Percentiles rank a stretch among this genome's conserved stretches.
Evolutionary conservation across 2,329 filamentous ascomycete species (phyloP).

Genomic region (Sporothrix luriei): DNA sequence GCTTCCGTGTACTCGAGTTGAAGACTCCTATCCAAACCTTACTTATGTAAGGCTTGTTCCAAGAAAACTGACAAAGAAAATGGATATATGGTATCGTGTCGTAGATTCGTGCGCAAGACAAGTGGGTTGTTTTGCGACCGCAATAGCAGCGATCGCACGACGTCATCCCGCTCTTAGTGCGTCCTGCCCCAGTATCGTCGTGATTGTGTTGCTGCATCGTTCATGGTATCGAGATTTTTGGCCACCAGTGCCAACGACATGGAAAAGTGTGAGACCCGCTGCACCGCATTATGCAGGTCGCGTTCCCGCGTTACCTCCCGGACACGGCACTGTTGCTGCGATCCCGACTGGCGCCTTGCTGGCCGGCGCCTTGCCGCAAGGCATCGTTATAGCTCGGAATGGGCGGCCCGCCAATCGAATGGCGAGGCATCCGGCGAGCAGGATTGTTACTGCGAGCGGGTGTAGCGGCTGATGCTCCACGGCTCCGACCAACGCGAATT

Average conservation of each 20-base stretch:
- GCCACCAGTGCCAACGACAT: slow-evolving; percentile 23
- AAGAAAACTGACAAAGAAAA: slow-evolving; percentile 24
- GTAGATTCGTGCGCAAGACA: slow-evolving; percentile 35
- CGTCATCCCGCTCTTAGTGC: slow-evolving; percentile 15
- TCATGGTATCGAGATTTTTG: background rate
- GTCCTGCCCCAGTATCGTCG: slow-evolving; percentile 17
- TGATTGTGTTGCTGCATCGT: background rate
- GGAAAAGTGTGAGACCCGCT: background rate
- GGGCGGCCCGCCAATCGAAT: slow-evolving; percentile 54
- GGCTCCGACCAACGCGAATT: slow-evolving; percentile 54
- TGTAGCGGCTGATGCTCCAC: slow-evolving; percentile 54
- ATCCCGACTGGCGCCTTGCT: slow-evolving; percentile 53
- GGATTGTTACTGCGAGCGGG: slow-evolving; percentile 34
- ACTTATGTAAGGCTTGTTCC: background rate
- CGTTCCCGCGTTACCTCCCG: background rate
- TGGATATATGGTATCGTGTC: slow-evolving; percentile 36
- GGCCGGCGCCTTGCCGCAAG: slow-evolving; percentile 56
- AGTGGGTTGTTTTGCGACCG: background rate
- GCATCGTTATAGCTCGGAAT: slow-evolving; percentile 84
- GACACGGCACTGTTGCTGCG: slow-evolving; percentile 48
- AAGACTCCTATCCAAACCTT: background rate
- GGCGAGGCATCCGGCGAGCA: slow-evolving; percentile 27
- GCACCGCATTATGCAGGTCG: background rate
- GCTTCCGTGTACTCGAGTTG: background rate
- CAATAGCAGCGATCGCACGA: slow-evolving; percentile 9